phyloP scores from a whole-genome alignment of 345 rosid genomes.

The Hibiscus trionum region DNA sequence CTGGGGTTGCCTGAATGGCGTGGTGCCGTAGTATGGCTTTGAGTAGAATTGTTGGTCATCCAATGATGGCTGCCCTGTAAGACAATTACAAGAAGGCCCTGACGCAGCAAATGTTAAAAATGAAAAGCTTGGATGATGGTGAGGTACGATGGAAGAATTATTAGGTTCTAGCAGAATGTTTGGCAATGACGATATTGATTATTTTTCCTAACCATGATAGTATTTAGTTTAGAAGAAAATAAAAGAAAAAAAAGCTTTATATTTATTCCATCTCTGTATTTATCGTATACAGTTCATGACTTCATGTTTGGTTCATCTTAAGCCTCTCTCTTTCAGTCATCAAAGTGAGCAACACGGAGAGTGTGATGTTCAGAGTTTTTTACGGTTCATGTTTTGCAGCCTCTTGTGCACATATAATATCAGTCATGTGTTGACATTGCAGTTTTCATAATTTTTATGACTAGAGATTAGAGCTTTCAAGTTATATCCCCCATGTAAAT shows the following conservation, averaged over 20 bases:
- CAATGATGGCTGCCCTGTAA: constrained; percentile 47
- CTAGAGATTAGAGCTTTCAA: neutral
- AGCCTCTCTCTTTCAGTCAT: neutral
- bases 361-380: neutral
- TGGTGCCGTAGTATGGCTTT: constrained; percentile 37
- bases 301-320: neutral
- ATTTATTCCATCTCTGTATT: neutral
- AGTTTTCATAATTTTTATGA: neutral
- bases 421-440: neutral
- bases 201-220: neutral
- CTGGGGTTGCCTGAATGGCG: constrained; percentile 29
- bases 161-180: neutral
- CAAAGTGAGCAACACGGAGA: neutral
- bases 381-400: neutral
- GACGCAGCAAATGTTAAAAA: constrained; percentile 18
- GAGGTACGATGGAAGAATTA: neutral
- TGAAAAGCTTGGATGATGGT: neutral
- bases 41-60: constrained; percentile 48
- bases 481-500: neutral
- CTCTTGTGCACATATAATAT: neutral
- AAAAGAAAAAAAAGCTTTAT: neutral
- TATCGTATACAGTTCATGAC: neutral
- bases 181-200: neutral
- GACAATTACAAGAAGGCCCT: constrained; percentile 51
- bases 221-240: neutral